phyloP scores from a whole-genome alignment of 1,284 basidiomycete genomes.

The Chondrostereum purpureum region DNA sequence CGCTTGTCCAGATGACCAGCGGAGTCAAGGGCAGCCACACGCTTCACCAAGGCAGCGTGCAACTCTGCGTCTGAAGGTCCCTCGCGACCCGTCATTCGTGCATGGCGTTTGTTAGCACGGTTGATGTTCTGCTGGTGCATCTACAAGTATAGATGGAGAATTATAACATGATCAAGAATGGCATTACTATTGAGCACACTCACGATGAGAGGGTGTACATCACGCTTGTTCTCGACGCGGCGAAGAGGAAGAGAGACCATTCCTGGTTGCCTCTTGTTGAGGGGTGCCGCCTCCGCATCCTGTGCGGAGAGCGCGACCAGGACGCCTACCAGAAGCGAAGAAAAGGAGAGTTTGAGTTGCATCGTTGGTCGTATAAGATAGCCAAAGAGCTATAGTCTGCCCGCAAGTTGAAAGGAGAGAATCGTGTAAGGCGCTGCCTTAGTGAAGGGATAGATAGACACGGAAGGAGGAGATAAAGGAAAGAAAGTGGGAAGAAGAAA shows the following conservation, averaged over 20 bases:
- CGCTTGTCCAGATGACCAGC: slow-evolving; percentile 23
- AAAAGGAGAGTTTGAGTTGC: slow-evolving; percentile 47
- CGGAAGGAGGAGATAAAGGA: not conserved
- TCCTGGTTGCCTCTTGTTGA: slow-evolving; percentile 26
- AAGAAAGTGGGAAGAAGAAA: slow-evolving; percentile 12
- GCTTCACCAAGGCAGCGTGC: slow-evolving; percentile 44
- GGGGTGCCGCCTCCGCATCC: slow-evolving; percentile 35
- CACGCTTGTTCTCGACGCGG: slow-evolving; percentile 31
- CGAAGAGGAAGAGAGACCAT: slow-evolving; percentile 53
- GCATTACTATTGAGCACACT: slow-evolving; percentile 20
- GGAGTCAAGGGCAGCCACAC: slow-evolving; percentile 37
- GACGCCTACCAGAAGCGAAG: slow-evolving; percentile 47
- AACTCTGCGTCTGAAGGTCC: slow-evolving; percentile 45
- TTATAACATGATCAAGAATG: slow-evolving; percentile 3
- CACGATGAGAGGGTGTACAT: slow-evolving; percentile 60
- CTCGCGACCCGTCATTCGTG: slow-evolving; percentile 59
- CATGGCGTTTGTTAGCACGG: slow-evolving; percentile 55
- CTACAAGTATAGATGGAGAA: slow-evolving; percentile 27
- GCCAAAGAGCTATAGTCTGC: slow-evolving; percentile 13
- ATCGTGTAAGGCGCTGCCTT: slow-evolving; percentile 21
- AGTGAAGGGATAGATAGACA: slow-evolving; percentile 6
- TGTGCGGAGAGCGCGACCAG: slow-evolving; percentile 36
- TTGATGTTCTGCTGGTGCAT: slow-evolving; percentile 68
- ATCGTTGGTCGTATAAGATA: slow-evolving; percentile 29
- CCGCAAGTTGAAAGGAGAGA: slow-evolving; percentile 17